phyloP scores from a whole-genome alignment of 2,329 filamentous ascomycete species.

The Lizonia empirigonia region DNA sequence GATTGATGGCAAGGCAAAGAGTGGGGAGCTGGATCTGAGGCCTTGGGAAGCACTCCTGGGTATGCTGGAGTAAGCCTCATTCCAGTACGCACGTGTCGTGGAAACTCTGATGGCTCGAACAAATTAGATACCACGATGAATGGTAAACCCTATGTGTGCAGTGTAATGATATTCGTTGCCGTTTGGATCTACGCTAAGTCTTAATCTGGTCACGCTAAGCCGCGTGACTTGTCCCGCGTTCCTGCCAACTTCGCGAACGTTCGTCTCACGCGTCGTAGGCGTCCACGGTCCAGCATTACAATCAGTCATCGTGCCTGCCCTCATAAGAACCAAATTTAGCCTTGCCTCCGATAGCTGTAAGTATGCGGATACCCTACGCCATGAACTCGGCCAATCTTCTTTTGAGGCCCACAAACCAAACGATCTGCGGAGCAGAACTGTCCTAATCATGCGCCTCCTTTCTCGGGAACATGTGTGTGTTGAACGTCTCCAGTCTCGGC shows the following conservation, averaged over 20 bases:
- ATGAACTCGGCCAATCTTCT: too few species aligned
- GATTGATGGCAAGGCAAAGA: conserved; percentile 23
- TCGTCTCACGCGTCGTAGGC: background rate
- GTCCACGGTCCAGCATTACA: too few species aligned
- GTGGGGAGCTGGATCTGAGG: conserved; percentile 32
- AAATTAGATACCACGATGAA: background rate
- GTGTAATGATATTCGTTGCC: too few species aligned
- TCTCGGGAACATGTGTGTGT: conserved; percentile 40
- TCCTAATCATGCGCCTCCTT: conserved; percentile 1
- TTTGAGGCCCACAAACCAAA: too few species aligned
- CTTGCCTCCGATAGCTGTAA: too few species aligned
- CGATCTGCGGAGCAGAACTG: too few species aligned
- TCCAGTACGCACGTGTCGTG: background rate
- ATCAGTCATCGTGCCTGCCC: too few species aligned
- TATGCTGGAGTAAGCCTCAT: conserved; percentile 16
- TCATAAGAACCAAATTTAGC: too few species aligned
- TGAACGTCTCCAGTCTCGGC: conserved; percentile 27
- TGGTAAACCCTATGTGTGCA: too few species aligned
- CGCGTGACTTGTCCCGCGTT: background rate
- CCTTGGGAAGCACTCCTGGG: conserved; percentile 48
- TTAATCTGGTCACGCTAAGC: background rate
- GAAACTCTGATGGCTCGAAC: background rate
- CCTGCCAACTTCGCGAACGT: background rate
- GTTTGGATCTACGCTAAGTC: background rate
- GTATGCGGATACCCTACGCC: too few species aligned